Evolutionary conservation across 78 protist genomes (phyloP), one percentile per base, ranked within the genome.

Genomic region (Planoprotostelium fungivorum): DNA sequence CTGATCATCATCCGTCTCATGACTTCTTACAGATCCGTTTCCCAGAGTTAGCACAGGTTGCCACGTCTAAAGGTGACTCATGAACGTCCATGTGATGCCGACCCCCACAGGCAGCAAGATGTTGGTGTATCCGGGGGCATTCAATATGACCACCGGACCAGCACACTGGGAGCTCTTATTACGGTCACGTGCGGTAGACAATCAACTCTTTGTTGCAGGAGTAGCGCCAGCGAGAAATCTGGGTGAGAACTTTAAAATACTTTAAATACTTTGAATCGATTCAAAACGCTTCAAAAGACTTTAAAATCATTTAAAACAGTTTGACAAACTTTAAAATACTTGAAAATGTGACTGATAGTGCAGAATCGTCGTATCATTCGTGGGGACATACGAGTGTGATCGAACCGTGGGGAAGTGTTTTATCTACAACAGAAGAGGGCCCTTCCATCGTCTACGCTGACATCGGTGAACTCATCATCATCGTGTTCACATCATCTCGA

Each of bases 141-240:
- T 99, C 97, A 99, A 99, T 96, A 95, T 97, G 97, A 96, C 97
- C 25, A 99, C 99, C 0, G 99, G 99, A 0, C 99, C 99, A 0
- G 96, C 95, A 0, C 99, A 99, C 84, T 99, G 99, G 99, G 98
- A 96, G 91, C 95, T 98, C 25, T 96, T 98, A 0, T 89, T 34
- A 35, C 86, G 99, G 37, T 94, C 97, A 28, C 93, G 99, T 25
- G 98, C 97, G 0, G 84, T 97, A 34, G 97, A 96, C 86, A 84
- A 88, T 35, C 98, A 98, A 89, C 37, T 88, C 29, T 98, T 35
- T 84, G 98, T 97, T 0, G 95, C 95, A 28, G 91, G 94, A 0
- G 91, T 90, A 0, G 97, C 99, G 29, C 99, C 99, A 0, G 98
- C 99, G 0, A 84, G 99, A 23, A 94, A 96, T 84, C 92, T 51